Base-by-base conservation (phyloP, 1,139 yeast species). In the Casaregolazyma lundiana region DNA sequence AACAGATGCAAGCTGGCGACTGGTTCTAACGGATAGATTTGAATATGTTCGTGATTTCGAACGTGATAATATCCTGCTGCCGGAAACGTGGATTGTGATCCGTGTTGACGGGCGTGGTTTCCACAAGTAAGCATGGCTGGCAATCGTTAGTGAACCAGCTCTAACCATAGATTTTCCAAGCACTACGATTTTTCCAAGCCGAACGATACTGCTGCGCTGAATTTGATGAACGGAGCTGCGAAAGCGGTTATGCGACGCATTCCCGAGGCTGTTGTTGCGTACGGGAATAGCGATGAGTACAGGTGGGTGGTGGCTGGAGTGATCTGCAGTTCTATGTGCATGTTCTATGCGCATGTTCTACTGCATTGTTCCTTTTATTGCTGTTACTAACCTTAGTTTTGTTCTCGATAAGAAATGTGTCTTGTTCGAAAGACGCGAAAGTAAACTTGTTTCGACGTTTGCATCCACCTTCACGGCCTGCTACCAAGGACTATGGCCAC, bases 211-310 rank as follows among this genome's bases (percentile, higher is more conserved):
- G 64, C 78, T 30, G 97, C 97, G 0, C 66, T 92, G 42, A 67
- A 71, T 8, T 77, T 89, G 48, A 89, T 94, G 90, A 92, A 89
- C 65, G 70, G 73, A 2, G 81, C 96, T 2, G 98, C 98, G 0
- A 57, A 61, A 50, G 75, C 76, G 42, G 75, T 89, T 6, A 76
- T 87, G 73, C 67, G 72, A 34, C 70, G 72, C 38, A 73, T 84
- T 19, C 79, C 87, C 7, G 98, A 94, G 54, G 76, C 88, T 1
- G 60, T 81, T 18, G 54, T 90, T 64, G 95, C 96, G 0, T 92
- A 84, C 62, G 99, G 99, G 0, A 97, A 92, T 59, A 84, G 95
- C 29, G 99, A 92, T 64, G 99, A 92, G 67, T 92, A 85, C 63
- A 84, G 94, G 18, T 53, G 45, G 21, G 49, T 39, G 26, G 11